Evolutionary conservation across 2,329 filamentous ascomycete species (phyloP).

Genomic region (Sclerotinia subarctica): DNA sequence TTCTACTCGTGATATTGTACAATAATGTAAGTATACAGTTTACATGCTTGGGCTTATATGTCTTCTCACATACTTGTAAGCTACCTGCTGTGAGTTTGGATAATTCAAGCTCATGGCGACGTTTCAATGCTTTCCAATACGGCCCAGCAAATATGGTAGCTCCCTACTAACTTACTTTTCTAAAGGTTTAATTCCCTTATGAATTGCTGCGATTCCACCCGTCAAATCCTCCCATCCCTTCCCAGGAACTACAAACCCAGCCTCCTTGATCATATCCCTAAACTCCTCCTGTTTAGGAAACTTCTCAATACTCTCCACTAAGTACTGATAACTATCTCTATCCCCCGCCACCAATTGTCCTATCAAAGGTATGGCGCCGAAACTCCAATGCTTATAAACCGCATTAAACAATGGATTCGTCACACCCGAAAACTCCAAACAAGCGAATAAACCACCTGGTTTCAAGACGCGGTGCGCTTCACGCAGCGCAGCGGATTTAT

Average conservation of each 20-base stretch:
- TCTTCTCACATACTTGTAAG: too few relatives aligned
- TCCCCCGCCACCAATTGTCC: conserved; percentile 93
- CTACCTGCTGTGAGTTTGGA: neutral
- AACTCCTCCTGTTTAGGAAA: conserved; percentile 88
- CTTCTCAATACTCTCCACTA: conserved; percentile 94
- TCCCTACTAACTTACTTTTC: conserved; percentile 18
- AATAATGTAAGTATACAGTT: neutral
- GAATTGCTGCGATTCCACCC: conserved; percentile 89
- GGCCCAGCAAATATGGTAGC: neutral
- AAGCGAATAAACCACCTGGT: conserved; percentile 93
- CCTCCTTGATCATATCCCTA: conserved; percentile 74
- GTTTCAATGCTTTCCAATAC: conserved; percentile 17
- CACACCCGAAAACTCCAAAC: conserved; percentile 86
- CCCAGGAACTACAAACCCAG: conserved; percentile 81
- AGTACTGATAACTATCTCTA: conserved; percentile 93
- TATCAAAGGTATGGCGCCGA: conserved; percentile 88
- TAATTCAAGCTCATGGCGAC: conserved; percentile 15
- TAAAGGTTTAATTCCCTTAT: conserved; percentile 86
- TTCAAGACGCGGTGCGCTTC: conserved; percentile 88
- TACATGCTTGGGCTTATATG: neutral
- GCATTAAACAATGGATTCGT: conserved; percentile 74
- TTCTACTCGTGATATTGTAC: neutral
- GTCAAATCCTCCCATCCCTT: conserved; percentile 87
- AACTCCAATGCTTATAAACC: conserved; percentile 94
- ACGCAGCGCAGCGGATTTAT: conserved; percentile 76